Conservation (phyloP, 441 rosid genomes). For the Populus hybrid region DNA sequence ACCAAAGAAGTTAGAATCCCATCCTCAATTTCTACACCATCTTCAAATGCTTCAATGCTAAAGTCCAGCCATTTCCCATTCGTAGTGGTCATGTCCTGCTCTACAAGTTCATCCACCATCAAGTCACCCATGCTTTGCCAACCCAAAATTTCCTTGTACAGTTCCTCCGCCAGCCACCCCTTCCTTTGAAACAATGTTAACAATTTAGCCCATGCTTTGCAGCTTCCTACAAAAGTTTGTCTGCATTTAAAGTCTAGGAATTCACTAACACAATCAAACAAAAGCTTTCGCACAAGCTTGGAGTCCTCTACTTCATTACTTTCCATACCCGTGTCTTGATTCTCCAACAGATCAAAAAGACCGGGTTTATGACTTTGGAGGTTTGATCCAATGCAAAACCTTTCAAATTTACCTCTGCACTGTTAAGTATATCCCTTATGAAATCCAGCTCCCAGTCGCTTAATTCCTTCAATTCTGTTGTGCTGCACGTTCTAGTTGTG, state of each 20-base stretch:
- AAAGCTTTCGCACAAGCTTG: slow-evolving; percentile 40
- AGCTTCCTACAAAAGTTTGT: slow-evolving; percentile 38
- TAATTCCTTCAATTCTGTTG: slow-evolving; percentile 25
- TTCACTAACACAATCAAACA: slow-evolving; percentile 61
- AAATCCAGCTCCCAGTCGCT: slow-evolving; percentile 58
- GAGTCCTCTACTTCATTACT: slow-evolving; percentile 28
- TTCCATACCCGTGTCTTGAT: slow-evolving; percentile 26
- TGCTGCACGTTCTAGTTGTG: slow-evolving; percentile 16
- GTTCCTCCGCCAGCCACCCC: slow-evolving; percentile 51
- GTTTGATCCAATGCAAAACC: slow-evolving; percentile 42
- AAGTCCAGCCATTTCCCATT: slow-evolving; percentile 74
- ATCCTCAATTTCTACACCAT: slow-evolving; percentile 56
- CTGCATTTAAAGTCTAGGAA: slow-evolving; percentile 38
- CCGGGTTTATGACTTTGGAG: slow-evolving; percentile 29
- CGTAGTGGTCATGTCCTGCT: slow-evolving; percentile 63
- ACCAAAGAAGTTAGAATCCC: slow-evolving; percentile 57
- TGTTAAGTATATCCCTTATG: slow-evolving; percentile 46
- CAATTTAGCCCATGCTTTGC: slow-evolving; percentile 41
- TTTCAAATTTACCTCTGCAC: slow-evolving; percentile 46
- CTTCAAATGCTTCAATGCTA: slow-evolving; percentile 57
- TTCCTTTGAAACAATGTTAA: slow-evolving; percentile 28
- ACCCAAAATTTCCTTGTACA: slow-evolving; percentile 43
- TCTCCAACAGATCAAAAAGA: slow-evolving; percentile 40
- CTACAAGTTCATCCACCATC: slow-evolving; percentile 80
- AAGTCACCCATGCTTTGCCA: slow-evolving; percentile 55